Base-by-base conservation (phyloP, 73 alveolate species). In the Durusdinium trenchii region DNA sequence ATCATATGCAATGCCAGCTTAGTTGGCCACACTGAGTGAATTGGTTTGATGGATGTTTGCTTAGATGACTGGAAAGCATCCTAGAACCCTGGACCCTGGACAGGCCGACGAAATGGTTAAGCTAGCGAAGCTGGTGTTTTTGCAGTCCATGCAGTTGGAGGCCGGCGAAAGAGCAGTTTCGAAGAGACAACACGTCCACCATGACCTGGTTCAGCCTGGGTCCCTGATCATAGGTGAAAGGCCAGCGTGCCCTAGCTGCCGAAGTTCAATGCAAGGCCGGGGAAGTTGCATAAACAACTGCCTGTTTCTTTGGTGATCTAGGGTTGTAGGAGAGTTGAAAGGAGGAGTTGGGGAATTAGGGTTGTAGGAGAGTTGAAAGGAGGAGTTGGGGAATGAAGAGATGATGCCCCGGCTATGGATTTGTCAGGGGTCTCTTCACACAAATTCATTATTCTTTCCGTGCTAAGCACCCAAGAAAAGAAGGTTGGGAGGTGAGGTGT, bases 81-180 rank as follows among this genome's bases (percentile, higher is more conserved):
- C 69, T 57, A 32, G 30, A 0, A 60, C 73, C 73, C 73, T 57
- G 73, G 30, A 60, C 30, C 69, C 23, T n/a, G 46, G 71, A 43
- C 51, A 82, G 62, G 92, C 69, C 5, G 62, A 45, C n/a, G 96
- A 89, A 46, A 73, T 89, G 46, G 86, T 71, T 47, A 64, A 89
- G 40, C 62, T 89, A 52, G 96, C 96, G 40, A 50, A 76, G 43
- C 52, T 89, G 52, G 71, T 89, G 73, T 89, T 71, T 54, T 35
- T 89, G 67, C 96, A 89, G 96, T 61, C 86, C 86, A 64, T 89
- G 86, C 96, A 89, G 86, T 71, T 89, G 86, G 96, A 89, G 96
- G 96, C 51, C 16, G 57, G 36, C 5, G 83, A 42, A 16, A 38
- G 3, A 42, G 6, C 64, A 42, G 9, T 16, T 7, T n/a, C 36